phyloP scores from a whole-genome alignment of 768 basidiomycete genomes.

The Leccinum broughii region DNA sequence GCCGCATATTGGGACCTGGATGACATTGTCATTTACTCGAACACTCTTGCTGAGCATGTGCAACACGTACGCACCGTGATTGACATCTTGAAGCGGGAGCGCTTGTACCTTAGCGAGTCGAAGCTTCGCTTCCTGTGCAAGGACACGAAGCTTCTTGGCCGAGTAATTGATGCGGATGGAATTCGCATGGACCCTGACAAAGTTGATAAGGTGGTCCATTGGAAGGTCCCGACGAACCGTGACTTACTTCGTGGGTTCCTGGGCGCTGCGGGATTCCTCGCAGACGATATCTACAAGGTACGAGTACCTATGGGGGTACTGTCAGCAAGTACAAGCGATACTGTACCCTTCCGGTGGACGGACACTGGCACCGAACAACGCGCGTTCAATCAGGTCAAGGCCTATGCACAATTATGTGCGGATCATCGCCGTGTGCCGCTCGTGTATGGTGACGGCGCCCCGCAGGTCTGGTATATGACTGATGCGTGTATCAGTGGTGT shows the following conservation, averaged over 20 bases:
- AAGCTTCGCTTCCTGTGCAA: no score
- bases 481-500: not conserved
- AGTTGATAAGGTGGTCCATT: not conserved
- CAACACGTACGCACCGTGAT: no score
- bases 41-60: no score
- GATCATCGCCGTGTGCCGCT: not conserved
- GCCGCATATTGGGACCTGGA: not conserved
- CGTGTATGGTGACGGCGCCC: not conserved
- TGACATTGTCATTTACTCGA: no score
- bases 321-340: not conserved
- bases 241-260: not conserved
- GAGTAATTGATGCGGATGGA: no score
- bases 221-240: not conserved
- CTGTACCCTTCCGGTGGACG: not conserved
- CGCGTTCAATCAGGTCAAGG: not conserved
- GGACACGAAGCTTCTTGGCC: no score
- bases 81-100: no score
- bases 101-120: no score
- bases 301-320: not conserved
- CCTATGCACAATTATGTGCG: not conserved
- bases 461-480: not conserved
- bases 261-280: not conserved
- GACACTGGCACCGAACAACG: not conserved
- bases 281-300: slow-evolving; percentile 5
- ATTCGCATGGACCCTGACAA: no score